These are phyloP conservation scores for Agastache rugosa DNA, from an alignment of 257 asterid genomes.

Conservation along the genomic window DNA sequence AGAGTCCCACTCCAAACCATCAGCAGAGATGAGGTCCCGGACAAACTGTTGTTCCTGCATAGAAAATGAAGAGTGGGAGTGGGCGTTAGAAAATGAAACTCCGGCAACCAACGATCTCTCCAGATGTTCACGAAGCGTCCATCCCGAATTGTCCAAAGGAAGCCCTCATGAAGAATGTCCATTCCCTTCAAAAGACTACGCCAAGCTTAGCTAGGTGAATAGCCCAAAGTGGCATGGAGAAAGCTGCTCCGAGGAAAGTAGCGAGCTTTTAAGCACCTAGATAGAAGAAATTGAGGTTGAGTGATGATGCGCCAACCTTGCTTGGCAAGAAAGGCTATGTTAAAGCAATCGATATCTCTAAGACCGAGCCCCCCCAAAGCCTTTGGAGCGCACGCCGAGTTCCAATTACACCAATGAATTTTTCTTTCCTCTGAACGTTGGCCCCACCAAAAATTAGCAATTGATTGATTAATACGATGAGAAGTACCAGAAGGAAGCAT, in stretches of 20 bases:
- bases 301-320: no score
- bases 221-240: neutral
- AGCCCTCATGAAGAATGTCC: neutral
- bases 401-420: neutral
- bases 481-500: neutral
- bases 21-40: neutral
- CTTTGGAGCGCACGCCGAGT: neutral
- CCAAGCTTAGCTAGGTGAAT: neutral
- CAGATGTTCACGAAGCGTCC: neutral
- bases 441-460: neutral
- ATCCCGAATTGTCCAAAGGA: neutral
- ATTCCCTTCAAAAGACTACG: neutral
- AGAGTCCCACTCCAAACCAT: neutral
- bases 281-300: neutral
- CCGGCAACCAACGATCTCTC: neutral
- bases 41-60: neutral
- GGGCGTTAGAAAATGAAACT: neutral
- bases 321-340: neutral
- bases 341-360: neutral
- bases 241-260: neutral
- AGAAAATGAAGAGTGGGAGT: neutral
- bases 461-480: no score
- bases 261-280: neutral
- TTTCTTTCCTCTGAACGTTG: neutral
- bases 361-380: neutral